Base-by-base conservation (phyloP, 345 rosid species). In the Lepidium africanum region DNA sequence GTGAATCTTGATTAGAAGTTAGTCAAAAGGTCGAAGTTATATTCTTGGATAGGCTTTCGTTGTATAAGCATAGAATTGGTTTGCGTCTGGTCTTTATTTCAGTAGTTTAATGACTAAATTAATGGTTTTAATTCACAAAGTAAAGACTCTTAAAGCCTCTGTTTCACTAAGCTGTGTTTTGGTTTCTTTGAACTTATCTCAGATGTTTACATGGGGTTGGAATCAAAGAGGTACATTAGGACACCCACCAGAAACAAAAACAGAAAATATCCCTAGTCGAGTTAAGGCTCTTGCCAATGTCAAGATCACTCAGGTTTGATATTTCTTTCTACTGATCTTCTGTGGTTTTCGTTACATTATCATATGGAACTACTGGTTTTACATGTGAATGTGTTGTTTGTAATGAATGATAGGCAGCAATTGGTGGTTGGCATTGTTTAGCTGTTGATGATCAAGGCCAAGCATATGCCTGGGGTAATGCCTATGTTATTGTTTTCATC, bases 161-260 rank as follows among this genome's bases (percentile, higher is more conserved):
- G 7, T 37, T 41, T 45, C 48, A 16, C 42, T 51, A 32, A 61
- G 25, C 40, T 17, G 8, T 17, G 33, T 57, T 38, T 16, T 9
- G 59, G 7, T 35, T 11, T 14, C 32, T 64, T 55, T 40, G 12
- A 10, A 73, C 56, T 63, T 56, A 14, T 38, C 10, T 59, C 76
- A 95, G 99, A 76, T 95, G 84, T 91, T 91, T 81, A 95, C 96
- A 2, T 95, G 99, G 99, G 99, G 99, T 5, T 95, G 99, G 99
- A 95, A 95, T 83, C 99, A 95, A 81, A 86, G 96, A 83, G 99
- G 99, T 35, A 95, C 99, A 25, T 74, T 95, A 46, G 99, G 97
- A 25, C 99, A 91, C 48, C 94, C 89, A 10, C 88, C 96, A 3
- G 89, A 82, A 80, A 85, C 82, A 69, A 95, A 95, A 76, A 91